These are phyloP conservation scores for Heterobasidion occidentale DNA, from an alignment of 1,284 basidiomycete genomes.

Conservation along the genomic window DNA sequence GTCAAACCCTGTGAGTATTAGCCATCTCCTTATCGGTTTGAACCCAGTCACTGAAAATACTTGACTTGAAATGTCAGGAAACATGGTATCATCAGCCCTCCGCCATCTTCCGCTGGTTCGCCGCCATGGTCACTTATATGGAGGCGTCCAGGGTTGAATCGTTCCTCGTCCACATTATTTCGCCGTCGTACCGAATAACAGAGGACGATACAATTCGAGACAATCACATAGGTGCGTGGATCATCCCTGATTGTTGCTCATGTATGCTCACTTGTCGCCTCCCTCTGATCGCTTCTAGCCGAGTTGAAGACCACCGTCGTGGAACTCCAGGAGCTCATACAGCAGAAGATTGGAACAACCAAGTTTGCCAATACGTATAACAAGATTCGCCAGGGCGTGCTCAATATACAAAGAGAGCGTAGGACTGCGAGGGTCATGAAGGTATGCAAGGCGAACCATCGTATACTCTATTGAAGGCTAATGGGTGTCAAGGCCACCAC, in stretches of 20 bases:
- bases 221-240: slow-evolving; percentile 63
- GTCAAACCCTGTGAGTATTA: slow-evolving; percentile 34
- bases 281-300: slow-evolving; percentile 34
- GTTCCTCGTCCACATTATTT: slow-evolving; percentile 81
- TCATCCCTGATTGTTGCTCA: neutral
- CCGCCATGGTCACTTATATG: slow-evolving; percentile 79
- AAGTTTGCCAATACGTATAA: slow-evolving; percentile 78
- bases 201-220: slow-evolving; percentile 83
- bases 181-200: slow-evolving; percentile 79
- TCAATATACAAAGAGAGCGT: slow-evolving; percentile 67
- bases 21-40: neutral
- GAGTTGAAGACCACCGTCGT: slow-evolving; percentile 77
- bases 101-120: slow-evolving; percentile 88
- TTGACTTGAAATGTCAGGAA: slow-evolving; percentile 21
- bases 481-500: slow-evolving; percentile 38
- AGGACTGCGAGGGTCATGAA: slow-evolving; percentile 59
- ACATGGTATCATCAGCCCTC: slow-evolving; percentile 79
- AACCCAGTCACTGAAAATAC: neutral
- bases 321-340: slow-evolving; percentile 87
- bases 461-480: neutral
- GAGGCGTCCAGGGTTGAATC: slow-evolving; percentile 45
- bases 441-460: slow-evolving; percentile 24
- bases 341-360: slow-evolving; percentile 78
- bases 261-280: neutral
- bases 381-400: slow-evolving; percentile 65